A percentile compares a stretch with the other conserved stretches of the same genome.
Conservation (phyloP, 179 eudicot species). For the Gypsophila paniculata region DNA sequence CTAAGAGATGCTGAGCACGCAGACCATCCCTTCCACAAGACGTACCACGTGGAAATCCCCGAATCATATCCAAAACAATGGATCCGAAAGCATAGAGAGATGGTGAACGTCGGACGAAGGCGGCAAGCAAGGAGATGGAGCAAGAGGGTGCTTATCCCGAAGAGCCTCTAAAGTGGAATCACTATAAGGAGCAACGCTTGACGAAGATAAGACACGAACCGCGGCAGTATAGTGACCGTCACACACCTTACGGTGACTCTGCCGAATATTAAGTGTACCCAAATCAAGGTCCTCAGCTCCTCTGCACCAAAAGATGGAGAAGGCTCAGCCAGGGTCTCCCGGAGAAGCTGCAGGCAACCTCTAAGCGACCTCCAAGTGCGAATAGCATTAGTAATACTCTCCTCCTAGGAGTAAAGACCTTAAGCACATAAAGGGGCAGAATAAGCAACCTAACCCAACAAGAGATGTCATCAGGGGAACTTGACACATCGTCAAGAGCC, state of each 20-base stretch:
- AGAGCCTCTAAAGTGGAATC: not conserved
- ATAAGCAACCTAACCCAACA: too few relatives aligned
- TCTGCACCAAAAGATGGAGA: too few relatives aligned
- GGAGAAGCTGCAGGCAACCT: too few relatives aligned
- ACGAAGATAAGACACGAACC: not conserved
- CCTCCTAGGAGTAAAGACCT: too few relatives aligned
- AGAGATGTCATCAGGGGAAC: too few relatives aligned
- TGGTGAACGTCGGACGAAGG: not conserved
- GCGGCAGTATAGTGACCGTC: not conserved
- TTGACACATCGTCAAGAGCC: too few relatives aligned
- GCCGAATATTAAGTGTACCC: not conserved
- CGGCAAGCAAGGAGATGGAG: not conserved
- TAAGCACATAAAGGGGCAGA: too few relatives aligned
- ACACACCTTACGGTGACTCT: not conserved
- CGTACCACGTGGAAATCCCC: not conserved
- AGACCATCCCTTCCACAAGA: not conserved
- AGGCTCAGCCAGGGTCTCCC: too few relatives aligned
- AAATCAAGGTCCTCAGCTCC: too few relatives aligned
- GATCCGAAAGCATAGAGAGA: not conserved
- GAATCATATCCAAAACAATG: not conserved
- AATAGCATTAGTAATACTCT: too few relatives aligned
- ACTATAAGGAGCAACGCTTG: not conserved
- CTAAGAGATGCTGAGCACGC: not conserved
- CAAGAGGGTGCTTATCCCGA: not conserved
- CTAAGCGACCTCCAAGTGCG: too few relatives aligned